Evolutionary conservation across 345 rosid species (phyloP).

Genomic region (Chamaenerion angustifolium): DNA sequence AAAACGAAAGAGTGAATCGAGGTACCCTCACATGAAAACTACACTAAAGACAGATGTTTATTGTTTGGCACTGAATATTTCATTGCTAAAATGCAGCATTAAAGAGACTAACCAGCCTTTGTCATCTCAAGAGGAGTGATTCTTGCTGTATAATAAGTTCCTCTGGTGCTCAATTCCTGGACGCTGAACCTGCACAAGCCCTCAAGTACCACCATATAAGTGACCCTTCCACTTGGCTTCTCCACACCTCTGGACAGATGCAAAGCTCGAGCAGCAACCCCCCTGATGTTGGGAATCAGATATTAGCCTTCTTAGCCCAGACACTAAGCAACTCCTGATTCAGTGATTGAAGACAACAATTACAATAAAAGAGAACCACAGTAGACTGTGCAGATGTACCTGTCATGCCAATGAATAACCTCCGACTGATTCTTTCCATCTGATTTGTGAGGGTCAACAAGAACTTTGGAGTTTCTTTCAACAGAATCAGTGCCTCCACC

Average conservation of each 20-base stretch:
- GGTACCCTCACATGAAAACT: no score
- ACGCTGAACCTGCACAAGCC: constrained; percentile 91
- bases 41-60: no score
- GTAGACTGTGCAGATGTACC: constrained; percentile 23
- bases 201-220: constrained; percentile 94
- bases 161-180: constrained; percentile 85
- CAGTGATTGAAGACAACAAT: not conserved
- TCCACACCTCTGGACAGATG: constrained; percentile 98
- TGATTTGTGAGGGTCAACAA: constrained; percentile 47
- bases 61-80: no score
- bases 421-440: constrained; percentile 77
- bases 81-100: not conserved
- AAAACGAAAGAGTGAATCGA: no score
- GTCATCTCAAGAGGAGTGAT: constrained; percentile 89
- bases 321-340: not conserved
- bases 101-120: constrained; percentile 36
- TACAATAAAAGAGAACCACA: not conserved
- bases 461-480: constrained; percentile 46
- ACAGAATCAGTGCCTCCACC: constrained; percentile 59
- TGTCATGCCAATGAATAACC: constrained; percentile 80
- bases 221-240: constrained; percentile 98
- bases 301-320: not conserved
- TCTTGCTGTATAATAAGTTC: constrained; percentile 75
- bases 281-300: constrained; percentile 32
- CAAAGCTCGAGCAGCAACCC: constrained; percentile 95